Base-by-base conservation (phyloP, 2,329 filamentous ascomycete genomes). In the Verticillium albo-atrum region DNA sequence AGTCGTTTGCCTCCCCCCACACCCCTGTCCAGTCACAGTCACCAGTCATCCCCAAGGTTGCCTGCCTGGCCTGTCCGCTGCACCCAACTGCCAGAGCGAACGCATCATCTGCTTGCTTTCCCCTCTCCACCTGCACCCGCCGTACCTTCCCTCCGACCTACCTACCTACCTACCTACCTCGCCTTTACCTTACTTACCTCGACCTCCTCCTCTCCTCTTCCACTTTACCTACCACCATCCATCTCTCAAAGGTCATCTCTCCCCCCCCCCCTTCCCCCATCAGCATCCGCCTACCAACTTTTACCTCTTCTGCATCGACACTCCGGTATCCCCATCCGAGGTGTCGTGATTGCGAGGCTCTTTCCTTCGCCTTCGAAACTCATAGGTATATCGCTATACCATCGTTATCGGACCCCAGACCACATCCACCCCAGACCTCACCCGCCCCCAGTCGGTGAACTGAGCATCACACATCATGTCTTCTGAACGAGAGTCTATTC, bases 401-500 rank as follows among this genome's bases (percentile, higher is more conserved):
- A 47, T 23, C 9, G 20, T 47, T 47, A 47, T 23, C 42, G 42
- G 42, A n/a, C 6, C n/a, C 10, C 42, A 47, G 42, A 47, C 20
- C 20, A 47, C 20, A 47, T 47, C 42, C 42, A 23, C n/a, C n/a
- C 42, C 2, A 14, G 20, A n/a, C n/a, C 42, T 47, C 42, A 47
- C 42, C 42, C 30, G 30, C 30, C n/a, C n/a, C 12, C 35, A 37
- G 12, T 47, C 9, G 42, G 42, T 47, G 42, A 47, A 20, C 42
- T 47, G 9, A 9, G n/a, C 23, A 23, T 20, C 20, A 35, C 47
- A 57, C 58, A 61, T 59, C 60, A 74, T 74, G 70, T 66, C 71
- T 63, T 65, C 70, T 47, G 59, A 62, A 34, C 58, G 66, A 37
- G 61, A 60, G 62, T 54, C 66, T 28, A 63, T 63, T 50, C 66